phyloP scores from a whole-genome alignment of 257 asterid genomes.

The Nicotiana paniculata region DNA sequence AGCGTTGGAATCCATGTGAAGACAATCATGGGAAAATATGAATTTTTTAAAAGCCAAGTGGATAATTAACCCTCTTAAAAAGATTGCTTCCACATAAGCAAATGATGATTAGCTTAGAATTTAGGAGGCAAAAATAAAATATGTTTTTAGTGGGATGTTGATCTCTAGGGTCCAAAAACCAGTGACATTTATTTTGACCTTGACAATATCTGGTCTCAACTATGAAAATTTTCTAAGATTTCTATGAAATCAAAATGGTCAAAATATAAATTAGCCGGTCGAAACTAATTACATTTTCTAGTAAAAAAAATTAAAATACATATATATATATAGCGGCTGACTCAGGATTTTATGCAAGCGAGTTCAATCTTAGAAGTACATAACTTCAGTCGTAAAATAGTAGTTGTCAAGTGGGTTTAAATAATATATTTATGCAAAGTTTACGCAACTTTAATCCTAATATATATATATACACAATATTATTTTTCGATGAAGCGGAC shows the following conservation, averaged over 20 bases:
- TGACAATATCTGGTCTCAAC: neutral
- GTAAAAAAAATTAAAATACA: no score
- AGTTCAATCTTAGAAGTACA: no score
- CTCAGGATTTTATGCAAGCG: no score
- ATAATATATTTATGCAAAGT: no score
- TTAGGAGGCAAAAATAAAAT: neutral
- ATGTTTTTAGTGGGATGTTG: constrained; percentile 19
- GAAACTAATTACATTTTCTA: no score
- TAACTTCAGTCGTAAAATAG: no score
- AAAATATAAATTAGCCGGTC: neutral
- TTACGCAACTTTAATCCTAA: no score
- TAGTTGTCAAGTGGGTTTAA: no score
- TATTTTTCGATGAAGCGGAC: no score
- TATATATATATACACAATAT: no score
- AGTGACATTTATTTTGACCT: neutral
- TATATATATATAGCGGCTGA: no score
- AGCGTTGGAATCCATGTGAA: constrained; percentile 31
- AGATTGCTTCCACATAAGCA: neutral
- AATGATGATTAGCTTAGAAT: neutral
- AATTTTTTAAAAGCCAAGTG: neutral
- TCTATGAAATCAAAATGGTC: neutral
- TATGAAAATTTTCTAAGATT: neutral
- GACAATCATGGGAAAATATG: constrained; percentile 21
- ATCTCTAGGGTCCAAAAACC: neutral
- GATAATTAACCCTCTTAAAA: neutral